phyloP scores from a whole-genome alignment of 2,329 filamentous ascomycete genomes.

The Chalara sp. region DNA sequence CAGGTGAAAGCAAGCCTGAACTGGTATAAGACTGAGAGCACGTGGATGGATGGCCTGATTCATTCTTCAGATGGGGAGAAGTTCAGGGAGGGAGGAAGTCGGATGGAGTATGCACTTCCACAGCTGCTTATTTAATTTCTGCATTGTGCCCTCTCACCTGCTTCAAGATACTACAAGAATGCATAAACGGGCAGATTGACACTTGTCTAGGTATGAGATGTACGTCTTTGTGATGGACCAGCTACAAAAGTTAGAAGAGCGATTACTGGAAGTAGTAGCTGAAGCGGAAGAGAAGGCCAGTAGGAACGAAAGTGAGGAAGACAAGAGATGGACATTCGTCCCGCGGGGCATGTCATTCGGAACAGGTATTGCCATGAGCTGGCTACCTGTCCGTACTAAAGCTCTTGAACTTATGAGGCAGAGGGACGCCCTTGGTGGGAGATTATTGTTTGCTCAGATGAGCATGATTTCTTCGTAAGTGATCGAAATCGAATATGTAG shows the following conservation, averaged over 20 bases:
- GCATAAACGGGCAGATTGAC: no score
- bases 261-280: constrained; percentile 37
- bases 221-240: constrained; percentile 42
- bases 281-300: constrained; percentile 31
- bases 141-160: no score
- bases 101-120: constrained; percentile 16
- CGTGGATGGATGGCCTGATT: constrained; percentile 38
- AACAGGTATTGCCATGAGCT: constrained; percentile 37
- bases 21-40: constrained; percentile 43
- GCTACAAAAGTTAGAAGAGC: constrained; percentile 35
- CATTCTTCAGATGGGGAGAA: constrained; percentile 20
- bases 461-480: constrained; percentile 39
- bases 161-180: no score
- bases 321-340: constrained; percentile 30
- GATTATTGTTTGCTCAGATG: constrained; percentile 42
- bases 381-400: constrained; percentile 37
- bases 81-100: neutral
- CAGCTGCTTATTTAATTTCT: no score
- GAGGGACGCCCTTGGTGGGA: constrained; percentile 36
- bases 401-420: constrained; percentile 39
- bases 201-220: constrained; percentile 35
- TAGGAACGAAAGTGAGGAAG: constrained; percentile 12
- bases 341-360: constrained; percentile 32
- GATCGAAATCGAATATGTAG: neutral
- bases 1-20: constrained; percentile 38